Conservation (phyloP, 2,329 filamentous ascomycete species). For the Hypoxylon sp. region DNA sequence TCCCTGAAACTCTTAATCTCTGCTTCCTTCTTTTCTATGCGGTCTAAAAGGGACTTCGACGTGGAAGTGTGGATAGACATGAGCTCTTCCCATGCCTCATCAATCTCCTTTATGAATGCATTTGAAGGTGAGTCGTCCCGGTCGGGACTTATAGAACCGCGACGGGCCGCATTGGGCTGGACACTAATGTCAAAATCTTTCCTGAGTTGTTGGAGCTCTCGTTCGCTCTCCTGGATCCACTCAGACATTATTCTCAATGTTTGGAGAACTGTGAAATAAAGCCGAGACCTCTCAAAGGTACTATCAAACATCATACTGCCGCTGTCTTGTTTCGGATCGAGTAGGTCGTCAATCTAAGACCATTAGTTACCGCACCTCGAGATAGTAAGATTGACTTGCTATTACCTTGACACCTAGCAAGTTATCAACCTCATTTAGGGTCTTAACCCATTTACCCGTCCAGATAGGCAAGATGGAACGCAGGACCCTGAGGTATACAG, state of each 20-base stretch:
- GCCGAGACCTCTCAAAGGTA: constrained; percentile 32
- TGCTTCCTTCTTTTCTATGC: constrained; percentile 31
- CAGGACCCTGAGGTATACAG: constrained; percentile 32
- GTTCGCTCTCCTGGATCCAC: constrained; percentile 39
- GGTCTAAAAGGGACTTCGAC: constrained; percentile 29
- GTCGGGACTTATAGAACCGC: constrained; percentile 11
- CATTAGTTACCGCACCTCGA: neutral
- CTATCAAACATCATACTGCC: constrained; percentile 37
- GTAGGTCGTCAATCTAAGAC: constrained; percentile 30
- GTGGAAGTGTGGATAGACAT: constrained; percentile 23
- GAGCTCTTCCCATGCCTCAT: constrained; percentile 29
- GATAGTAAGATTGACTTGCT: neutral
- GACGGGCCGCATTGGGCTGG: constrained; percentile 11
- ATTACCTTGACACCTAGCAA: constrained; percentile 35
- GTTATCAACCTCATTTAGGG: constrained; percentile 37
- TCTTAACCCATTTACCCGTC: constrained; percentile 35
- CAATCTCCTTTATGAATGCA: constrained; percentile 26
- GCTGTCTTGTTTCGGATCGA: constrained; percentile 29
- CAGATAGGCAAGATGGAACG: constrained; percentile 33
- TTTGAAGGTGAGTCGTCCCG: neutral
- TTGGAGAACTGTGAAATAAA: constrained; percentile 41
- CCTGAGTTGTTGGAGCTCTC: constrained; percentile 38
- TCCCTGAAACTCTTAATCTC: constrained; percentile 36
- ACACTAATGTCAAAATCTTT: constrained; percentile 25
- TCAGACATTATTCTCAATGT: constrained; percentile 37